Percentiles rank a stretch among this genome's conserved stretches.
These are phyloP conservation scores for Geranium rotundifolium DNA, from an alignment of 345 rosid genomes.

Conservation along the genomic window DNA sequence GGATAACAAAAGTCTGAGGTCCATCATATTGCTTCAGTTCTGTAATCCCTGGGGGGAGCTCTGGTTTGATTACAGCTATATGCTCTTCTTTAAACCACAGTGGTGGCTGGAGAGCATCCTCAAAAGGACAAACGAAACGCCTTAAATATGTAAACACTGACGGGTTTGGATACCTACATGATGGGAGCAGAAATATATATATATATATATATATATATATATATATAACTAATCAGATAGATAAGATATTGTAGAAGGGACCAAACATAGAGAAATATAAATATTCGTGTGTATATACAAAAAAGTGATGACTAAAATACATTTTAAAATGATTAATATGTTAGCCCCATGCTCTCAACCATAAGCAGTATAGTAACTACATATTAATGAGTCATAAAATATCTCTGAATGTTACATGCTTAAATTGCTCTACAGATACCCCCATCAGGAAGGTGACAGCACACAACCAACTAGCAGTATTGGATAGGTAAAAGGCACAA, in stretches of 20 bases:
- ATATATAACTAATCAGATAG: background rate
- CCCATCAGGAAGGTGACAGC: no score
- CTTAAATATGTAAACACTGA: slow-evolving; percentile 79
- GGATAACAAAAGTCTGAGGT: slow-evolving; percentile 87
- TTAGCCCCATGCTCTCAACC: no score
- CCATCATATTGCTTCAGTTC: slow-evolving; percentile 78
- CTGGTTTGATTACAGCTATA: slow-evolving; percentile 80
- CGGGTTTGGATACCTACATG: slow-evolving; percentile 86
- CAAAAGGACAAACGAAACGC: slow-evolving; percentile 88
- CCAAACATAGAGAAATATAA: background rate
- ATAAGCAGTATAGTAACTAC: no score
- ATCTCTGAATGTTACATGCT: no score
- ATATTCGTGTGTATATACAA: no score
- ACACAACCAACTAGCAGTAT: no score
- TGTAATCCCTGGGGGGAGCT: slow-evolving; percentile 57
- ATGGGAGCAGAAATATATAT: slow-evolving; percentile 5
- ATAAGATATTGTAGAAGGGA: background rate
- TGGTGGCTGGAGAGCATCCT: slow-evolving; percentile 95
- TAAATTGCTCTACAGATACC: no score
- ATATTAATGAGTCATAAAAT: no score
- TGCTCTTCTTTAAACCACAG: slow-evolving; percentile 60
- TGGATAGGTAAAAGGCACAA: no score
- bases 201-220: slow-evolving; percentile 1
- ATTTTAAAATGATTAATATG: no score
- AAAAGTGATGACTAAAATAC: no score